A percentile compares a stretch with the other conserved stretches of the same genome.
Conservation (phyloP, 202 grass and related monocot species). For the Bolboschoenoplectus hybrid region DNA sequence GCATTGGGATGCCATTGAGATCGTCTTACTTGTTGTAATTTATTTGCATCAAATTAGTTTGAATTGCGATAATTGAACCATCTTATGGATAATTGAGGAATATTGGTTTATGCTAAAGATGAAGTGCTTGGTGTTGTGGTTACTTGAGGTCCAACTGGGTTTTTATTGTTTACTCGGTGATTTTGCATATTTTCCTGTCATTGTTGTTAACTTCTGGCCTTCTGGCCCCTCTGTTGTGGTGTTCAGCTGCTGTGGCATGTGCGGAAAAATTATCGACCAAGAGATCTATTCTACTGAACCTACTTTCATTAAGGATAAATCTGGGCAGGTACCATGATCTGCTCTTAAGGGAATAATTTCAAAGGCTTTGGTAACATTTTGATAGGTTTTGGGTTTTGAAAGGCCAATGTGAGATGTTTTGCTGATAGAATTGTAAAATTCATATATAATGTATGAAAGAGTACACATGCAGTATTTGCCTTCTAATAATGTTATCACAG, state of each 20-base stretch:
- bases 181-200: not conserved
- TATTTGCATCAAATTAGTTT: conserved; percentile 19
- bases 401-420: not conserved
- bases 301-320: conserved; percentile 53
- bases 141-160: not conserved
- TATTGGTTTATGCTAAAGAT: not conserved
- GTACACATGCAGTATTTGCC: not conserved
- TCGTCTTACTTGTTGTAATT: not conserved
- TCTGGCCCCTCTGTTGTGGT: conserved; percentile 25
- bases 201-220: not conserved
- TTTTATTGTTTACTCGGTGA: not conserved
- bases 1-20: not conserved
- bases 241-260: conserved; percentile 64
- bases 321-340: conserved; percentile 43
- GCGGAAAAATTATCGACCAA: conserved; percentile 87
- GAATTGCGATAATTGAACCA: not conserved
- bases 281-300: conserved; percentile 64
- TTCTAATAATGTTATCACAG: not conserved
- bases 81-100: not conserved
- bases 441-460: not conserved
- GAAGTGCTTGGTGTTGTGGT: not conserved
- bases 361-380: not conserved
- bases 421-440: not conserved
- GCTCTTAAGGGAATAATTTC: not conserved
- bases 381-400: not conserved